Evolutionary conservation across 176 grass and related monocot species (phyloP), one percentile per base, ranked within the genome.

Genomic region (Carex cristatella): DNA sequence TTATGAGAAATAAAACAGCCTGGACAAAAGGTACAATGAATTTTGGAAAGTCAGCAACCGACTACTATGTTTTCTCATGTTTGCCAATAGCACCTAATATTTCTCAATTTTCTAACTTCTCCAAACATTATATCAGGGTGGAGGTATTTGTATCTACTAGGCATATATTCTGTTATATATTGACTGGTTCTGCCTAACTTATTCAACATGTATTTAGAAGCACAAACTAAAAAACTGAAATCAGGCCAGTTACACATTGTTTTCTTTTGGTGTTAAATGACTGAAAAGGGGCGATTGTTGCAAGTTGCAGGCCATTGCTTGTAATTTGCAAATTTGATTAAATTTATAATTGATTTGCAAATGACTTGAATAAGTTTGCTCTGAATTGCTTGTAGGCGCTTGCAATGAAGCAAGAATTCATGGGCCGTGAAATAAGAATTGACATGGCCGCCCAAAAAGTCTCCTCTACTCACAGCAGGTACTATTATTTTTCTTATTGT

Each of bases 371-470:
- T 0, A 54, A 15, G 3, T 65, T 30, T 11, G 2, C 80, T 10
- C 0, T 60, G 2, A 58, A 61, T 19, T 58, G 35, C 18, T 84
- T 75, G 8, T 83, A 97, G 92, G 94, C 92, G 66, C 66, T 92
- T 59, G 79, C 85, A 81, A 68, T 90, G 79, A 54, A 75, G 15
- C 54, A 33, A 12, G 81, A 92, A 65, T 74, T 97, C 77, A 51
- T 84, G 87, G 94, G 90, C 23, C 89, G 92, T 11, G 10, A 81
- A 68, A 65, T 94, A 37, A 94, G 82, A 71, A 67, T 97, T 33
- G 92, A 94, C 80, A 1, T 91, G 4, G 92, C 90, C 70, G 4
- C 1, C 0, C 90, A 89, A 81, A 94, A 90, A 72, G 46, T 48
- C 46, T 48, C 46, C 46, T 48, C 46, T 48, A 48, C 46, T 48